A percentile compares a stretch with the other conserved stretches of the same genome.
Conservation (phyloP, 371 early-diverging fungal genomes). For the Zancudomyces culisetae region DNA sequence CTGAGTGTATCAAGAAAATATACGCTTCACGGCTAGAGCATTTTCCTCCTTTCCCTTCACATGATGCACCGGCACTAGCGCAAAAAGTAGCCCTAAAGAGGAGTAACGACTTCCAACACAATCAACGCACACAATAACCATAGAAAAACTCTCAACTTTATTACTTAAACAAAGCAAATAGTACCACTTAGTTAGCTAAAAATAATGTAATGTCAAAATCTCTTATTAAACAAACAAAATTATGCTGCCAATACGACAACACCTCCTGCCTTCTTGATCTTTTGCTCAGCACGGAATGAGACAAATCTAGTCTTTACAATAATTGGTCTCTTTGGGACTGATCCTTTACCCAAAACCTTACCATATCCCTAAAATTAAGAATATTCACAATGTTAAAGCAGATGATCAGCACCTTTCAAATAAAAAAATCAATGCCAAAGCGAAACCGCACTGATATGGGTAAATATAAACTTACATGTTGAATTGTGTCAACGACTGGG, state of each 20-base stretch:
- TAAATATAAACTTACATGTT: conserved; percentile 19
- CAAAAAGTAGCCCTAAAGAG: too few relatives aligned
- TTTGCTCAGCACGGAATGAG: conserved; percentile 87
- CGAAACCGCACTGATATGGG: conserved; percentile 18
- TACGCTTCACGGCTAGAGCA: too few relatives aligned
- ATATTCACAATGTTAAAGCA: conserved; percentile 9
- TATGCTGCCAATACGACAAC: conserved; percentile 54
- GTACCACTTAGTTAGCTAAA: background rate
- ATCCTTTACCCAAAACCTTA: conserved; percentile 95
- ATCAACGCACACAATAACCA: too few relatives aligned
- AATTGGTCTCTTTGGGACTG: conserved; percentile 75
- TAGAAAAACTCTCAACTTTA: too few relatives aligned
- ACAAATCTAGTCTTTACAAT: conserved; percentile 97
- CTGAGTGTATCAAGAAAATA: too few relatives aligned
- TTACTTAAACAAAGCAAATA: too few relatives aligned
- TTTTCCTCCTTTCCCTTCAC: too few relatives aligned
- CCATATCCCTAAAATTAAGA: conserved; percentile 47
- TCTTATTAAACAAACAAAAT: conserved; percentile 4
- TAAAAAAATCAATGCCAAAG: conserved; percentile 3
- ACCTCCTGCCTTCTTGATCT: conserved; percentile 98
- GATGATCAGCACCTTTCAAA: conserved; percentile 7
- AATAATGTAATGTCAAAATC: background rate
- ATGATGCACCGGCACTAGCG: too few relatives aligned
- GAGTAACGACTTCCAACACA: too few relatives aligned
- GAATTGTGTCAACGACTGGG: conserved; percentile 83